Conservation (phyloP, 2,329 filamentous ascomycete species). For the Aspergillus udagawae region DNA sequence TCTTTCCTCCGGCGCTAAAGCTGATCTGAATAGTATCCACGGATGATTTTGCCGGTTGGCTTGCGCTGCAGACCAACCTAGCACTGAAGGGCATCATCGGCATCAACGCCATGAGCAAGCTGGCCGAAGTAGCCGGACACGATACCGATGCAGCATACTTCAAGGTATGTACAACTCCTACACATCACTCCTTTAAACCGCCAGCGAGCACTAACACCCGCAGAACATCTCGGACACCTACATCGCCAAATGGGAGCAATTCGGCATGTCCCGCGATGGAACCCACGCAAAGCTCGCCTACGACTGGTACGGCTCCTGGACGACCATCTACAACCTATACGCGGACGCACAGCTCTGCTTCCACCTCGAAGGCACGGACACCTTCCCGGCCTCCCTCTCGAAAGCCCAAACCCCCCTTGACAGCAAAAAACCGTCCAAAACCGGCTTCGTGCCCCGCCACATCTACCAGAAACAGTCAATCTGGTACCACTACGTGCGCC, state of each 20-base stretch:
- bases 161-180: slow-evolving; percentile 32
- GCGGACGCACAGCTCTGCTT: slow-evolving; percentile 78
- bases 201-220: slow-evolving; percentile 5
- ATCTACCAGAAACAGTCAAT: slow-evolving; percentile 76
- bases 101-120: slow-evolving; percentile 71
- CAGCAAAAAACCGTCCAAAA: slow-evolving; percentile 18
- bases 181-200: neutral
- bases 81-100: slow-evolving; percentile 81
- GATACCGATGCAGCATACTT: slow-evolving; percentile 55
- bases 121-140: slow-evolving; percentile 61
- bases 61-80: slow-evolving; percentile 75
- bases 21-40: slow-evolving; percentile 57
- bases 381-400: slow-evolving; percentile 7
- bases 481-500: slow-evolving; percentile 75
- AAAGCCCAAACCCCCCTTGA: slow-evolving; percentile 12
- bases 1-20: neutral
- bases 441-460: slow-evolving; percentile 65
- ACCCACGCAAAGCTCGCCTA: slow-evolving; percentile 76
- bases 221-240: slow-evolving; percentile 61
- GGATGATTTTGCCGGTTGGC: slow-evolving; percentile 77
- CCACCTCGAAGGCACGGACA: slow-evolving; percentile 53
- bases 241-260: slow-evolving; percentile 66
- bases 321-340: slow-evolving; percentile 81
- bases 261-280: slow-evolving; percentile 65
- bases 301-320: slow-evolving; percentile 76